A percentile compares a stretch with the other conserved stretches of the same genome.
These are phyloP conservation scores for Hygrophila difformis DNA, from an alignment of 257 asterid genomes.

Conservation along the genomic window DNA sequence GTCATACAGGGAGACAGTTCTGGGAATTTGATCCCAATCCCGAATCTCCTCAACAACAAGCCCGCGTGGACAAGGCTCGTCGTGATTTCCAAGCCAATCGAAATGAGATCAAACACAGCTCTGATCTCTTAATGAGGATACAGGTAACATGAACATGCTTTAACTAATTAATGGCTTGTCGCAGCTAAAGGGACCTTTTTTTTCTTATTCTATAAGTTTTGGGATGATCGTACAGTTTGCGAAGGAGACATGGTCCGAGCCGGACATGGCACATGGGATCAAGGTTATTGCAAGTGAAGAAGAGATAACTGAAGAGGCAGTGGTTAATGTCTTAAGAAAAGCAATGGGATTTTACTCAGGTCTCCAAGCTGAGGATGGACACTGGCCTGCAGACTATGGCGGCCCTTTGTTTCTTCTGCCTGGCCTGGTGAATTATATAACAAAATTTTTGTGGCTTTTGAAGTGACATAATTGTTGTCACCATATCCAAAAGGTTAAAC, in stretches of 20 bases:
- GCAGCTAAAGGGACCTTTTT: background rate
- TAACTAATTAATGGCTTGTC: background rate
- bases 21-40: slow-evolving; percentile 53
- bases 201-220: background rate
- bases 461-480: too few species aligned
- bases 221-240: slow-evolving; percentile 26
- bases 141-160: slow-evolving; percentile 29
- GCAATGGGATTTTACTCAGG: slow-evolving; percentile 41
- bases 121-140: slow-evolving; percentile 65
- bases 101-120: slow-evolving; percentile 35
- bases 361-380: slow-evolving; percentile 69
- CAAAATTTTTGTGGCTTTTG: too few species aligned
- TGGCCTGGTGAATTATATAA: slow-evolving; percentile 42
- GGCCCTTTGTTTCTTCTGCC: slow-evolving; percentile 77
- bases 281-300: slow-evolving; percentile 32
- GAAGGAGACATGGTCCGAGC: slow-evolving; percentile 21
- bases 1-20: slow-evolving; percentile 37
- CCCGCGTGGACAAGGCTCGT: slow-evolving; percentile 35
- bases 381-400: slow-evolving; percentile 77
- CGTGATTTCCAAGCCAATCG: slow-evolving; percentile 32
- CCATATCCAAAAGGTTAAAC: background rate
- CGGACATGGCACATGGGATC: slow-evolving; percentile 17
- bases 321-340: slow-evolving; percentile 32
- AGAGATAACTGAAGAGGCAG: slow-evolving; percentile 33
- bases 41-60: slow-evolving; percentile 32